A percentile compares a stretch with the other conserved stretches of the same genome.
These are phyloP conservation scores for Spiromastix sp. DNA, from an alignment of 2,329 filamentous ascomycete species.

Conservation along the genomic window DNA sequence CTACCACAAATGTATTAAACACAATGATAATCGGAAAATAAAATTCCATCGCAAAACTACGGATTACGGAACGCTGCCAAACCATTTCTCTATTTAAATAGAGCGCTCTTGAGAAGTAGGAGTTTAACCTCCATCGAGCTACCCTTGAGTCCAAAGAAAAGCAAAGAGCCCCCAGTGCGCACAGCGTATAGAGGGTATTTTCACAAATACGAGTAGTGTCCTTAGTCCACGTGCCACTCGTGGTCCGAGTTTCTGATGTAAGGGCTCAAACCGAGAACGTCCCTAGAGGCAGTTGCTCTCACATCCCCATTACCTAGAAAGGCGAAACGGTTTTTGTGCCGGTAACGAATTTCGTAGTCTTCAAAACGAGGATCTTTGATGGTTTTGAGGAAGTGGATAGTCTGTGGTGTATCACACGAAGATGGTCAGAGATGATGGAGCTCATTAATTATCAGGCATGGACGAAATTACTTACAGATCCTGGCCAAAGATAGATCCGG, in stretches of 20 bases:
- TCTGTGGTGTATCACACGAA: slow-evolving; percentile 13
- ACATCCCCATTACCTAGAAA: slow-evolving; percentile 36
- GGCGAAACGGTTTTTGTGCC: slow-evolving; percentile 28
- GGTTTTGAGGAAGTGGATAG: slow-evolving; percentile 19
- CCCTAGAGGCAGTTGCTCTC: slow-evolving; percentile 21
- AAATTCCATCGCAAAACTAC: too few species aligned
- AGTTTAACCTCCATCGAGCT: too few species aligned
- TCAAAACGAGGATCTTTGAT: slow-evolving; percentile 26
- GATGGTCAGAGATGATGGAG: too few species aligned
- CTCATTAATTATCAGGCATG: neutral
- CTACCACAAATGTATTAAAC: too few species aligned
- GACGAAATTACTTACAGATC: slow-evolving; percentile 1
- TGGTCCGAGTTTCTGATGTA: neutral
- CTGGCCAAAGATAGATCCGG: neutral
- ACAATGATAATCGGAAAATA: too few species aligned
- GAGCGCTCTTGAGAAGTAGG: too few species aligned
- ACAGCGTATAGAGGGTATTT: too few species aligned
- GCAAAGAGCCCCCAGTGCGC: too few species aligned
- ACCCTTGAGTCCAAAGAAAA: too few species aligned
- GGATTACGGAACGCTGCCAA: too few species aligned
- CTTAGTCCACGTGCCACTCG: neutral
- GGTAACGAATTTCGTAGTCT: slow-evolving; percentile 24
- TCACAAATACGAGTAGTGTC: too few species aligned
- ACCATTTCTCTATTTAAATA: too few species aligned
- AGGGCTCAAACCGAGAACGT: slow-evolving; percentile 1